Evolutionary conservation across 768 basidiomycete species (phyloP).

Genomic region (Calvatia gigantea): DNA sequence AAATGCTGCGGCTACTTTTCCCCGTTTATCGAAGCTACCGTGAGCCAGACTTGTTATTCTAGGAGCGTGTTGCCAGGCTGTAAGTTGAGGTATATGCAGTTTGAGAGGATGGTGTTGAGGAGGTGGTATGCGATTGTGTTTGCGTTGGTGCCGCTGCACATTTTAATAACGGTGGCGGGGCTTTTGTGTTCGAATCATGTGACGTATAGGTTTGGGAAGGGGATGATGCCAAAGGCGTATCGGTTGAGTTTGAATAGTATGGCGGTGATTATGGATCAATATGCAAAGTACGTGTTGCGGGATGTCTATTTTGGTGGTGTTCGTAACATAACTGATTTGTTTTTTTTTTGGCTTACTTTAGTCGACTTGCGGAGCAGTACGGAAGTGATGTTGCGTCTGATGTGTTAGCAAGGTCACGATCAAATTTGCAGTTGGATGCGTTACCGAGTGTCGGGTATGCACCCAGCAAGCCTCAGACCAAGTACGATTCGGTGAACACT

Average conservation of each 20-base stretch:
- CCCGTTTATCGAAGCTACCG: constrained; percentile 77
- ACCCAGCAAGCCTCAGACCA: neutral
- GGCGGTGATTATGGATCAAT: constrained; percentile 84
- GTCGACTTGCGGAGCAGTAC: constrained; percentile 13
- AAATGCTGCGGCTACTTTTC: constrained; percentile 80
- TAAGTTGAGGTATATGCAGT: constrained; percentile 58
- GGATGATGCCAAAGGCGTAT: constrained; percentile 85
- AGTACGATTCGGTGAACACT: neutral
- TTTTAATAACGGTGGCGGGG: constrained; percentile 57
- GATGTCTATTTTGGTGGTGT: neutral
- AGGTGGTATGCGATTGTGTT: constrained; percentile 69
- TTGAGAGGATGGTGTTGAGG: constrained; percentile 51
- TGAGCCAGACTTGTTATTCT: constrained; percentile 71
- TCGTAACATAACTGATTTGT: neutral
- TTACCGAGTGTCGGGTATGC: constrained; percentile 8
- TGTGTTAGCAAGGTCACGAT: constrained; percentile 9
- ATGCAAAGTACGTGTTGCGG: constrained; percentile 54
- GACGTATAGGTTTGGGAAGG: constrained; percentile 85
- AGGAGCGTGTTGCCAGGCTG: constrained; percentile 71
- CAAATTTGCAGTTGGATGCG: constrained; percentile 9
- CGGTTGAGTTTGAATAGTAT: constrained; percentile 69
- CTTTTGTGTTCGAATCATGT: constrained; percentile 80
- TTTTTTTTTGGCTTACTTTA: neutral
- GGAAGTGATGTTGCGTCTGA: constrained; percentile 14
- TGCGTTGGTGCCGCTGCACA: constrained; percentile 63